Conservation (phyloP, 139 green algal species). For the Closterium sp. region DNA sequence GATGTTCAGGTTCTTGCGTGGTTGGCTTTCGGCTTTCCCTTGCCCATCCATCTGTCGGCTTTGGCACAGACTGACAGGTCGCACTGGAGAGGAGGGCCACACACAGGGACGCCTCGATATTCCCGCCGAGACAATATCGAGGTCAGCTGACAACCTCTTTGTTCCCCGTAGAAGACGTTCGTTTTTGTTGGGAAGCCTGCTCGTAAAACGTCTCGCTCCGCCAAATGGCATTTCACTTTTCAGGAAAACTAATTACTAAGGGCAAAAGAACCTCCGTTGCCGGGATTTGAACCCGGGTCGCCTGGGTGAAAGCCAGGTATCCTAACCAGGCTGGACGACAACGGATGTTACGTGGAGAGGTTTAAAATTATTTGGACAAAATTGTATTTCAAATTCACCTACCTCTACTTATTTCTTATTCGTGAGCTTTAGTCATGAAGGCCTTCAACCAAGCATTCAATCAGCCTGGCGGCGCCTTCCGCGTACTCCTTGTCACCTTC, state of each 20-base stretch:
- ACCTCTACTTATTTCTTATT: no score
- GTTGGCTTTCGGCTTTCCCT: background rate
- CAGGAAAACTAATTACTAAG: background rate
- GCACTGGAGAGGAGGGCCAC: background rate
- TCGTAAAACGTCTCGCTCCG: no score
- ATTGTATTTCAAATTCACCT: no score
- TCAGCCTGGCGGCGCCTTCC: background rate
- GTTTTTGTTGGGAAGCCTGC: background rate
- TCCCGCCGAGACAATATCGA: background rate
- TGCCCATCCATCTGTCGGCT: background rate
- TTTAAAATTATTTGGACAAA: no score
- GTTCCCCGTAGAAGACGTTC: background rate
- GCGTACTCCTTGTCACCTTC: constrained; percentile 5
- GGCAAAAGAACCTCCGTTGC: background rate
- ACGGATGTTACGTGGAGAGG: background rate
- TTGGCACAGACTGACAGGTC: background rate
- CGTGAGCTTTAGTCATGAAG: background rate
- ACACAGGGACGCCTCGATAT: background rate
- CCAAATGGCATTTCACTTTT: background rate
- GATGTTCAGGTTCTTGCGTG: background rate
- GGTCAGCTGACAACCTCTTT: background rate
- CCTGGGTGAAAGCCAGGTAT: no score
- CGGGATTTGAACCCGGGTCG: no score
- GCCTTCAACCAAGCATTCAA: background rate
- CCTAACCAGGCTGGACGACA: background rate